Base-by-base conservation (phyloP, 805 yeast genomes). In the Zygoascus bituminiphila region DNA sequence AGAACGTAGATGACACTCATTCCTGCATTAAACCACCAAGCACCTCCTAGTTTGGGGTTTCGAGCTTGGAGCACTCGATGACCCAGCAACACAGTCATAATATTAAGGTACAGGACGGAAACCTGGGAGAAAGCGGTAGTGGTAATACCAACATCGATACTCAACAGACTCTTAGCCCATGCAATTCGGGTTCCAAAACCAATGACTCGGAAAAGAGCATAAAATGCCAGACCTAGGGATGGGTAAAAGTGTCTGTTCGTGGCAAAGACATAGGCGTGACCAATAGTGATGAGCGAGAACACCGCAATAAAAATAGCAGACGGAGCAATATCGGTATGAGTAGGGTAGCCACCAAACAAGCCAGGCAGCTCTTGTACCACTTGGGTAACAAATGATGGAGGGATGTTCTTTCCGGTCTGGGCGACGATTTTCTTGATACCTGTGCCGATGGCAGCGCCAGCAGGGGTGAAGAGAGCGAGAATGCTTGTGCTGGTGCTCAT, bases 1-100 rank as follows among this genome's bases (percentile, higher is more conserved):
- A 80, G 55, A 5, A 65, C 55, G 58, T 84, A 83, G 33, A 79
- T 55, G 2, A 63, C 38, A 41, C 72, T 59, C 82, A 83, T 76
- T 24, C 65, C 45, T 29, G 51, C 51, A 76, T 81, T 76, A 57
- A 83, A 78, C 31, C 68, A 50, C 37, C 19, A 12, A 39, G 74
- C 62, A 19, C 77, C 71, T 36, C 88, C 89, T 9, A 79, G 73
- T 45, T 77, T 79, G 6, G 91, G 89, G 60, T 84, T 89, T 61
- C 82, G 71, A 85, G 88, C 82, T 5, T 87, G 81, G 64, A 82
- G 81, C 20, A 83, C 67, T 61, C 91, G 75, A 61, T 82, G 88
- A 3, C 86, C 86, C 46, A 84, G 65, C 20, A 82, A 74, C 62
- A 82, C 69, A 59, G 80, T 81, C 57, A 79, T 70, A 2, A 82